phyloP scores from a whole-genome alignment of 2,329 filamentous ascomycete species.

The Ceratocystis albifundus region DNA sequence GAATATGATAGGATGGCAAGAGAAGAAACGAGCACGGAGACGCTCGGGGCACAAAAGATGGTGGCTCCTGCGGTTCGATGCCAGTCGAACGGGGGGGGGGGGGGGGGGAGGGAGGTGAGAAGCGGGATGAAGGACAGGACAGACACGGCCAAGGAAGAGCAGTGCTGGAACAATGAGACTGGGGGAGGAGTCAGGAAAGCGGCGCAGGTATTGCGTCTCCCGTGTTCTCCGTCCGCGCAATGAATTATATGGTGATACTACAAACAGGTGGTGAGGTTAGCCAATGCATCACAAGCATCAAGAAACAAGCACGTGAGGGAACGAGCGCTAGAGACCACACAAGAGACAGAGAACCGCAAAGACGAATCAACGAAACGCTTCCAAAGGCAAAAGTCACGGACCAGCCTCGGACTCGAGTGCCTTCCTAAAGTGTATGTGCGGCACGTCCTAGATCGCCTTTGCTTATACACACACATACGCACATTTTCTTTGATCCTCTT shows the following conservation, averaged over 20 bases:
- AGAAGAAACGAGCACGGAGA: neutral
- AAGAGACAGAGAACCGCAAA: slow-evolving; percentile 1
- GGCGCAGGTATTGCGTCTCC: neutral
- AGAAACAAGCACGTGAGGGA: neutral
- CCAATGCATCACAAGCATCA: neutral
- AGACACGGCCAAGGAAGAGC: neutral
- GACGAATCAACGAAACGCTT: neutral
- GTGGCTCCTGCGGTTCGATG: slow-evolving; percentile 11
- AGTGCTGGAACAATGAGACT: neutral
- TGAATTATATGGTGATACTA: neutral
- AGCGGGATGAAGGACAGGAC: neutral
- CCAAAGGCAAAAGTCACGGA: neutral
- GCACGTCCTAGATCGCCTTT: slow-evolving; percentile 5
- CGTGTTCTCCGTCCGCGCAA: no score
- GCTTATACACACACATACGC: neutral
- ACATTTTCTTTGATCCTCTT: neutral
- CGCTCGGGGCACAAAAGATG: slow-evolving; percentile 11
- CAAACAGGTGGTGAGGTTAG: neutral
- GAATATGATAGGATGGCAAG: slow-evolving; percentile 5
- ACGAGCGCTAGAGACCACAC: neutral
- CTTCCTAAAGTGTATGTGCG: slow-evolving; percentile 7
- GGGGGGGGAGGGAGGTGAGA: no score
- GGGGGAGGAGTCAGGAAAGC: neutral
- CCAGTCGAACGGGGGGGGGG: slow-evolving; percentile 13
- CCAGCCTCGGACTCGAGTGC: neutral